Base-by-base conservation (phyloP, 805 yeast genomes). In the Hemisphaericaspora nanyangensis region DNA sequence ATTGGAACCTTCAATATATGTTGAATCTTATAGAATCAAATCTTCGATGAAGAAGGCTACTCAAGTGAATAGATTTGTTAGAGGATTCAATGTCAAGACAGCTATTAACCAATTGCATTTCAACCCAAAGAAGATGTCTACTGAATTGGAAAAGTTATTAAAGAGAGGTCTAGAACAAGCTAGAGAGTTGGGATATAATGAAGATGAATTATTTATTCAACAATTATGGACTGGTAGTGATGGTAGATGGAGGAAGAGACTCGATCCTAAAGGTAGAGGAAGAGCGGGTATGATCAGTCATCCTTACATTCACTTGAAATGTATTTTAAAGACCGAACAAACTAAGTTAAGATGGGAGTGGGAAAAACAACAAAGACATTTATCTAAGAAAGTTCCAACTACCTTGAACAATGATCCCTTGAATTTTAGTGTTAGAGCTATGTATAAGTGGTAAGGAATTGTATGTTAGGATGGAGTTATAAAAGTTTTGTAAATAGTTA, bases 91-190 rank as follows among this genome's bases (percentile, higher is more conserved):
- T 38, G 79, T 86, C 26, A 77, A 80, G 50, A 77, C 76, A 31
- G 98, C 97, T 37, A 84, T 91, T 50, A 87, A 91, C 29, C 97
- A 90, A 65, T 81, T 90, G 51, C 97, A 91, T 61, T 91, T 91
- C 70, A 79, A 80, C 58, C 74, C 80, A 34, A 88, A 87, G 65
- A 79, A 82, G 52, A 76, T 89, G 61, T 77, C 95, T 24, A 74
- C 82, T 40, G 95, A 89, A 47, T 73, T 89, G 39, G 90, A 81
- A 37, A 84, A 79, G 45, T 65, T 90, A 62, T 72, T 91, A 45
- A 79, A 80, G 52, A 69, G 77, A 36, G 95, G 95, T 7, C 54
- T 86, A 25, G 71, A 76, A 34, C 88, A 86, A 53, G 88, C 90
- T 17, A 66, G 75, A 41, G 67, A 65, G 29, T 60, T 83, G 47